These are phyloP conservation scores for Mycogone perniciosa DNA, from an alignment of 2,329 filamentous ascomycete species.

Conservation along the genomic window DNA sequence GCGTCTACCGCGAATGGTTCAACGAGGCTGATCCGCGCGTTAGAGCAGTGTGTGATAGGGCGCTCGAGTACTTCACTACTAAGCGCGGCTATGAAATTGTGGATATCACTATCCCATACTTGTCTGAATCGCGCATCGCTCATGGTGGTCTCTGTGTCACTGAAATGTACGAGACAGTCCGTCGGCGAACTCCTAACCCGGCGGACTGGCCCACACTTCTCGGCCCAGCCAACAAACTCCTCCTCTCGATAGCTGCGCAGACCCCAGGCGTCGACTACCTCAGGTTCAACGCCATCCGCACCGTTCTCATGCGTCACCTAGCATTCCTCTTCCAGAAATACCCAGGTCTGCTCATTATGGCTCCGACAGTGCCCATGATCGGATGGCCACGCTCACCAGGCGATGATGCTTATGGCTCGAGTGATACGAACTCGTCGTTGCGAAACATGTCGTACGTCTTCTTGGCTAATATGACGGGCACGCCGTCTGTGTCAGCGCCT, in stretches of 20 bases:
- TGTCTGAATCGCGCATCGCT: conserved; percentile 66
- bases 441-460: conserved; percentile 80
- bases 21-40: conserved; percentile 54
- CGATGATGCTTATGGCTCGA: conserved; percentile 64
- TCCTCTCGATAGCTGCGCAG: conserved; percentile 58
- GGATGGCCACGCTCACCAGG: conserved; percentile 62
- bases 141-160: conserved; percentile 72
- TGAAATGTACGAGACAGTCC: conserved; percentile 53
- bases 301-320: conserved; percentile 72
- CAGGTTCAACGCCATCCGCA: conserved; percentile 65
- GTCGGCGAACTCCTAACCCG: conserved; percentile 36
- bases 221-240: conserved; percentile 61
- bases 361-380: conserved; percentile 67
- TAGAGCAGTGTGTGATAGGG: conserved; percentile 51
- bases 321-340: conserved; percentile 62
- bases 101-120: conserved; percentile 59
- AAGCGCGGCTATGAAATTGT: conserved; percentile 43
- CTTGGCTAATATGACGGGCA: conserved; percentile 75
- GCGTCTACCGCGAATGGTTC: conserved; percentile 55
- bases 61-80: conserved; percentile 52
- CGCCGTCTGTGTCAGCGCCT: conserved; percentile 67
- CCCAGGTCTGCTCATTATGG: conserved; percentile 71
- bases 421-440: conserved; percentile 66
- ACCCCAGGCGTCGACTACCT: conserved; percentile 65
- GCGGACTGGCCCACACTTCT: conserved; percentile 49